Evolutionary conservation across 1,139 yeast species (phyloP), one percentile per base, ranked within the genome.

Genomic region (Suhomyces terraborum): DNA sequence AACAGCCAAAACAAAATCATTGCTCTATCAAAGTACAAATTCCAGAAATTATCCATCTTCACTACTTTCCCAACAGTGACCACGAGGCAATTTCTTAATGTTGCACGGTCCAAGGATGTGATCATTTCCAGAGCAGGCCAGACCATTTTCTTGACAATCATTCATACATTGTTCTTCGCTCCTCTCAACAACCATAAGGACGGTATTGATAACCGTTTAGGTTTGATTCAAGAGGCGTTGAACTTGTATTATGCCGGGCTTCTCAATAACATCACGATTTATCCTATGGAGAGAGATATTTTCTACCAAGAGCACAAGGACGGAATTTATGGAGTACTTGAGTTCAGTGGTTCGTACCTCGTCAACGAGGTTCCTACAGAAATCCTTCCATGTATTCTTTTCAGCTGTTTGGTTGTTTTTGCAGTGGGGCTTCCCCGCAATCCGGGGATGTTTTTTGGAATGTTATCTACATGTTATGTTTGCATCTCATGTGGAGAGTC

Each of bases 221-320:
- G 64, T 2, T 48, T 59, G 36, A 50, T 54, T 8, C 64, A 59
- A 31, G 56, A 52, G 23, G 53, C 56, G 9, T 42, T 55, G 33
- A 58, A 56, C 43, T 41, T 58, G 36, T 58, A 55, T 44, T 59
- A 47, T 33, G 58, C 53, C 8, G 64, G 64, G 1, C 49, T 58
- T 39, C 45, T 59, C 42, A 59, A 59, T 46, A 59, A 58, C 42
- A 44, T 58, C 38, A 43, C 60, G 5, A 45, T 58, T 22, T 59
- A 56, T 35, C 62, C 62, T 4, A 38, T 47, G 5, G 61, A 58
- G 24, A 42, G 62, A n/a, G 53, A 55, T 40, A 47, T 59, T 22
- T 59, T 59, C 43, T 57, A 59, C 47, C 61, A 58, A 38, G 64
- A 59, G 36, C 48, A 54, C 33, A 50, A 50, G 39, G 64, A 59